phyloP scores from a whole-genome alignment of 1,139 yeast genomes.

The Lodderomyces jiufengensis region DNA sequence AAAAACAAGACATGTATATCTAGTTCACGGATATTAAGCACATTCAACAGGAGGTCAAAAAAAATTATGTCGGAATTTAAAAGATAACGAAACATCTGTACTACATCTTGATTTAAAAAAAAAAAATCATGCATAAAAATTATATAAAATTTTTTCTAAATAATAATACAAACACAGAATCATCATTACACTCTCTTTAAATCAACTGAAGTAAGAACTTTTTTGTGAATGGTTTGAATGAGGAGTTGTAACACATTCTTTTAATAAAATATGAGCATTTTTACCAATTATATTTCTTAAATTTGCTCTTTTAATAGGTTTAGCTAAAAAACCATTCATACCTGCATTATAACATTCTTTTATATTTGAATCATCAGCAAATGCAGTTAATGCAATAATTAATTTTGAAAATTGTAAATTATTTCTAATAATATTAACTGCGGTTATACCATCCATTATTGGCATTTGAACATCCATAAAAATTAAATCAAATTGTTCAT shows the following conservation, averaged over 20 bases:
- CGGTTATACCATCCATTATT: slow-evolving; percentile 77
- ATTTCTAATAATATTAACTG: slow-evolving; percentile 69
- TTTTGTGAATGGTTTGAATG: slow-evolving; percentile 2
- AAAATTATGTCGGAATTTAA: no score
- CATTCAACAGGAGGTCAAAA: no score
- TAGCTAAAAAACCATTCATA: slow-evolving; percentile 83
- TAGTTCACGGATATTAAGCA: no score
- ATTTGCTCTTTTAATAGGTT: slow-evolving; percentile 76
- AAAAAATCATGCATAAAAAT: no score
- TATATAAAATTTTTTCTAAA: no score
- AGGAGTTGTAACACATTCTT: slow-evolving; percentile 27
- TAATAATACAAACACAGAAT: no score
- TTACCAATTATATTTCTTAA: slow-evolving; percentile 51
- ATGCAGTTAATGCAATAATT: slow-evolving; percentile 90
- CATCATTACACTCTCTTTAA: no score
- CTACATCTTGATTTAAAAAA: no score
- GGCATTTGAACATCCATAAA: slow-evolving; percentile 99
- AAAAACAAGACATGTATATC: no score
- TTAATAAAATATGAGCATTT: slow-evolving; percentile 34
- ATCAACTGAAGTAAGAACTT: slow-evolving; percentile 4
- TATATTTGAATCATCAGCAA: slow-evolving; percentile 83
- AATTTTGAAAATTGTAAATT: slow-evolving; percentile 66
- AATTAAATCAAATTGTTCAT: slow-evolving; percentile 58
- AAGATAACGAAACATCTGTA: no score
- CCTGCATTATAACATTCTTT: slow-evolving; percentile 77